Base-by-base conservation (phyloP, 805 yeast genomes). In the Blastobotrys peoriensis region DNA sequence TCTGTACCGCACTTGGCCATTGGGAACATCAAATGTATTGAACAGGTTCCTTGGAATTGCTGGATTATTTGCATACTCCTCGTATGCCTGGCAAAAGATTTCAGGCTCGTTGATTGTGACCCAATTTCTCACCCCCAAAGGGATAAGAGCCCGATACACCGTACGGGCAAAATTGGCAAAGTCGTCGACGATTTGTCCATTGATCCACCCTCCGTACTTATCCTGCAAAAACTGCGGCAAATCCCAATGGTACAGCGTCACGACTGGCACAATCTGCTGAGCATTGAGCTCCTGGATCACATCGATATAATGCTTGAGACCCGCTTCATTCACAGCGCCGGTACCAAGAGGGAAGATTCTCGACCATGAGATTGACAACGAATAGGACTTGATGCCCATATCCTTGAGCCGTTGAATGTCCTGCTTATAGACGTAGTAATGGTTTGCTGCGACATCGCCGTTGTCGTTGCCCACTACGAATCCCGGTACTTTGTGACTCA, bases 211-310 rank as follows among this genome's bases (percentile, higher is more conserved):
- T 18, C 55, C 59, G 36, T 61, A 51, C 38, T 42, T 28, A 6
- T 42, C 37, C 41, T 60, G 57, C 13, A 54, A 54, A 30, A 51
- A 51, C 34, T 53, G 57, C 3, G 69, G 69, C 5, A 62, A 43
- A 48, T 65, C 69, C 54, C 64, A 65, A 48, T 65, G 69, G 36
- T 57, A 59, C 43, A 65, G 56, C 1, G 69, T 64, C 19, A 58
- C 60, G 17, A 65, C 52, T 9, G 68, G 69, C 50, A 44, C 40
- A 19, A 56, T 54, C 3, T 52, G 56, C 18, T 45, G 36, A n/a
- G 34, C 59, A 33, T 53, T 54, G 38, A 62, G 53, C 46, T 59
- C 59, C 41, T 61, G 56, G 33, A 63, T 47, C 18, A 54, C 64
- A 36, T 61, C 55, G 35, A 60, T 34, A 49, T 64, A 63, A 34